Evolutionary conservation across 2,329 filamentous ascomycete species (phyloP).

Genomic region (Trichoderma semiorbis): DNA sequence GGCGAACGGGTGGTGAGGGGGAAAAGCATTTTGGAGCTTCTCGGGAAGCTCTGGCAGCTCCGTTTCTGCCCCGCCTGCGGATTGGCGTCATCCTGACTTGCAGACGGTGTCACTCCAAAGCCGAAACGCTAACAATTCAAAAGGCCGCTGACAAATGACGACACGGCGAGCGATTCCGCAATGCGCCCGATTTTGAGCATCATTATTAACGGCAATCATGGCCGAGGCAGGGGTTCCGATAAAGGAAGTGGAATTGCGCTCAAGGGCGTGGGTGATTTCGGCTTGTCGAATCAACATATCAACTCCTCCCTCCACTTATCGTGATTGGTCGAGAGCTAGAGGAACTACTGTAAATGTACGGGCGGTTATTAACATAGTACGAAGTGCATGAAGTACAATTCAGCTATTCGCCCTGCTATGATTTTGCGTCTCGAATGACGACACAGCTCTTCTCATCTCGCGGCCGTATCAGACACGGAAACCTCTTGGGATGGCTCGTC

Average conservation of each 20-base stretch:
- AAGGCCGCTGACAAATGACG: constrained; percentile 14
- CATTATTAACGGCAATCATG: background rate
- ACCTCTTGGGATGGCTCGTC: constrained; percentile 28
- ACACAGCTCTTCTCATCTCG: constrained; percentile 23
- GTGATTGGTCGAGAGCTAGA: background rate
- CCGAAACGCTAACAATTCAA: background rate
- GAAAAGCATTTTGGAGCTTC: background rate
- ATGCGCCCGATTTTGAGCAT: background rate
- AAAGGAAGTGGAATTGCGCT: background rate
- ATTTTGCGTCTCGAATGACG: constrained; percentile 6
- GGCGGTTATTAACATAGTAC: background rate
- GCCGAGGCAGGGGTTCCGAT: background rate
- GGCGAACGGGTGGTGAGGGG: background rate
- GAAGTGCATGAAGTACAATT: background rate
- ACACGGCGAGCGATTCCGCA: background rate
- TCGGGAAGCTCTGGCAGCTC: constrained; percentile 14
- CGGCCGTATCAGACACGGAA: constrained; percentile 26
- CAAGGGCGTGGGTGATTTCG: background rate
- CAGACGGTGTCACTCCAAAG: background rate
- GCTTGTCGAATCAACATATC: background rate
- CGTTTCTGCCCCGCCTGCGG: constrained; percentile 17
- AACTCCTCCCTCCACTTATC: background rate
- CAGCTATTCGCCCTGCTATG: background rate
- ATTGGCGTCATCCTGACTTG: constrained; percentile 21
- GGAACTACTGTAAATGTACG: background rate